These are phyloP conservation scores for Rhizophora apiculata DNA, from an alignment of 345 rosid genomes.

Conservation along the genomic window DNA sequence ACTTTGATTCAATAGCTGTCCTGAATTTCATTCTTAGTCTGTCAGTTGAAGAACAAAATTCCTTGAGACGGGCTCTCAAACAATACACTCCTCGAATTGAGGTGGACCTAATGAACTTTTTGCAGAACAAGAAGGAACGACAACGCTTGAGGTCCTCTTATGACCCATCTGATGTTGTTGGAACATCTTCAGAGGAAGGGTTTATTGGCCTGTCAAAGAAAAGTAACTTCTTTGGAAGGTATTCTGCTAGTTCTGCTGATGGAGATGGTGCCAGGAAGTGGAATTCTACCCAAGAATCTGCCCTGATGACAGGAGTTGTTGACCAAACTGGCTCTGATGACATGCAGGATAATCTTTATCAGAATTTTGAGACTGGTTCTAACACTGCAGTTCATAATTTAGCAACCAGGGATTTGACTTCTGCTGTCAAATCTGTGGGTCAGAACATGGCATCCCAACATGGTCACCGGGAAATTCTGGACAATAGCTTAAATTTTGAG, in stretches of 20 bases:
- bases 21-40: conserved; percentile 90
- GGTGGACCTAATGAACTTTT: conserved; percentile 89
- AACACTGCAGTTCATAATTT: conserved; percentile 43
- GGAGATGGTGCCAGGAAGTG: conserved; percentile 79
- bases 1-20: conserved; percentile 86
- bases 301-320: conserved; percentile 36
- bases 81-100: conserved; percentile 98
- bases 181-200: conserved; percentile 95
- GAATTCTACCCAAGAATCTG: conserved; percentile 73
- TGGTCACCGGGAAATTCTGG: conserved; percentile 44
- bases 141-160: conserved; percentile 79
- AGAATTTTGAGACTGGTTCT: conserved; percentile 52
- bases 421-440: conserved; percentile 36
- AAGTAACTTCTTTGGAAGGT: conserved; percentile 71
- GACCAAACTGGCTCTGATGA: conserved; percentile 54
- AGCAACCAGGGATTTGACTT: conserved; percentile 50
- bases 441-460: conserved; percentile 40
- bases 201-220: conserved; percentile 59
- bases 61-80: conserved; percentile 88
- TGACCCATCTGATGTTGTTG: conserved; percentile 88
- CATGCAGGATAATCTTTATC: conserved; percentile 60
- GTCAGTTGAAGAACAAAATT: conserved; percentile 96
- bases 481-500: conserved; percentile 46
- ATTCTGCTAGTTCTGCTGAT: conserved; percentile 76
- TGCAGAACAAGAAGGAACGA: conserved; percentile 92